A percentile compares a stretch with the other conserved stretches of the same genome.
These are phyloP conservation scores for Starmera quercuum DNA, from an alignment of 805 yeast genomes.

Conservation along the genomic window DNA sequence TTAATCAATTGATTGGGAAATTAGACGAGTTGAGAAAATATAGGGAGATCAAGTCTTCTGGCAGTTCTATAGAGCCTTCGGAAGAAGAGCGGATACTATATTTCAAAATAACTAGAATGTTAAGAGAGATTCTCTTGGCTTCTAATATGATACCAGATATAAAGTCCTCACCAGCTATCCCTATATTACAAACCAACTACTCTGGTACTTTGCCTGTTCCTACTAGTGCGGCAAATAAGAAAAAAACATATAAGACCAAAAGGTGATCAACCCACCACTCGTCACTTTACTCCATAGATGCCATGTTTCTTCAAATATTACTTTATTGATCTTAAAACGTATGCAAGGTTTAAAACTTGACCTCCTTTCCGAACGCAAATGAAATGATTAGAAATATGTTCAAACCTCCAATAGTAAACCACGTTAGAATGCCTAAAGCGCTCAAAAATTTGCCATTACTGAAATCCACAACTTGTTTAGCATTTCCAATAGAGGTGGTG, in stretches of 20 bases:
- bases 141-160: constrained; percentile 27
- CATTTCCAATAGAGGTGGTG: constrained; percentile 12
- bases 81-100: constrained; percentile 34
- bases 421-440: constrained; percentile 47
- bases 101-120: constrained; percentile 34
- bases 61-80: constrained; percentile 29
- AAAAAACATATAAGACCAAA: background rate
- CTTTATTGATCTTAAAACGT: too few relatives aligned
- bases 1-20: constrained; percentile 38
- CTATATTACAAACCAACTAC: constrained; percentile 67
- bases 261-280: too few relatives aligned
- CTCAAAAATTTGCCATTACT: constrained; percentile 57
- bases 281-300: too few relatives aligned
- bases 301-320: too few relatives aligned
- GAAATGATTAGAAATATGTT: constrained; percentile 61
- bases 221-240: constrained; percentile 7
- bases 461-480: constrained; percentile 44
- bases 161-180: constrained; percentile 36
- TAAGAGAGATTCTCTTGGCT: constrained; percentile 35
- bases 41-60: constrained; percentile 25
- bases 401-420: constrained; percentile 65
- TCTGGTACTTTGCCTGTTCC: constrained; percentile 73
- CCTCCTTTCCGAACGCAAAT: constrained; percentile 42
- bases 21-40: constrained; percentile 42
- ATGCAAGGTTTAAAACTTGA: constrained; percentile 33